Evolutionary conservation across 2,329 filamentous ascomycete species (phyloP).

Genomic region (Neonectria faginata): DNA sequence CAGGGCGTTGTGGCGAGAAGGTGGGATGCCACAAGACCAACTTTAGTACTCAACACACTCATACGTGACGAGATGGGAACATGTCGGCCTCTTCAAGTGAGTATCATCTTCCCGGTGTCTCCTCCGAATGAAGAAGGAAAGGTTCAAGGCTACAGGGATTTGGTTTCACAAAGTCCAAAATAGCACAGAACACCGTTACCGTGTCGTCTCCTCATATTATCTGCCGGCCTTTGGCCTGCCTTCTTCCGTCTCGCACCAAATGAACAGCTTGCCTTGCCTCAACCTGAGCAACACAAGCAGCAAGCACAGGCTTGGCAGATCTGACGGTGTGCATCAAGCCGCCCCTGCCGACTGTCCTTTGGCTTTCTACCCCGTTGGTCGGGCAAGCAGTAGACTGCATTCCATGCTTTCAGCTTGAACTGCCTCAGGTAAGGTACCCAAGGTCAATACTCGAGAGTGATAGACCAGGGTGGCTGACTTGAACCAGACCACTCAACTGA

Average conservation of each 20-base stretch:
- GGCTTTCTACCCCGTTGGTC: background rate
- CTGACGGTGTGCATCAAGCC: slow-evolving; percentile 12
- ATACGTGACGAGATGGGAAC: slow-evolving; percentile 1
- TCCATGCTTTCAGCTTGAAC: slow-evolving; percentile 3
- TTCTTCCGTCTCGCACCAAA: background rate
- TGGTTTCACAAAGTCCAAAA: slow-evolving; percentile 15
- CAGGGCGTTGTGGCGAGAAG: background rate
- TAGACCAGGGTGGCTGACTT: background rate
- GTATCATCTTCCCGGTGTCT: background rate
- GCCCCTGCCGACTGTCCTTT: slow-evolving; percentile 6
- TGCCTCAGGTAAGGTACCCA: slow-evolving; percentile 16
- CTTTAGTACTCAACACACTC: background rate
- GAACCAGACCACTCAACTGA: slow-evolving; percentile 3
- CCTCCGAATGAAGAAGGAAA: slow-evolving; percentile 9
- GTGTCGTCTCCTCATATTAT: background rate
- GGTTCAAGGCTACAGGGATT: slow-evolving; percentile 7
- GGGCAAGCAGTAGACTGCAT: background rate
- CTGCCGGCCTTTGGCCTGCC: background rate
- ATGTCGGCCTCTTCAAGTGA: background rate
- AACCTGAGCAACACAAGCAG: slow-evolving; percentile 4
- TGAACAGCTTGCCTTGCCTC: background rate
- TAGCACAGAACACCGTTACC: slow-evolving; percentile 9
- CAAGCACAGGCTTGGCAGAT: slow-evolving; percentile 9
- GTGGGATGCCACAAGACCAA: slow-evolving; percentile 2
- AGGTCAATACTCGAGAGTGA: background rate